Base-by-base conservation (phyloP, 257 asterid genomes). In the Linaria vulgaris region DNA sequence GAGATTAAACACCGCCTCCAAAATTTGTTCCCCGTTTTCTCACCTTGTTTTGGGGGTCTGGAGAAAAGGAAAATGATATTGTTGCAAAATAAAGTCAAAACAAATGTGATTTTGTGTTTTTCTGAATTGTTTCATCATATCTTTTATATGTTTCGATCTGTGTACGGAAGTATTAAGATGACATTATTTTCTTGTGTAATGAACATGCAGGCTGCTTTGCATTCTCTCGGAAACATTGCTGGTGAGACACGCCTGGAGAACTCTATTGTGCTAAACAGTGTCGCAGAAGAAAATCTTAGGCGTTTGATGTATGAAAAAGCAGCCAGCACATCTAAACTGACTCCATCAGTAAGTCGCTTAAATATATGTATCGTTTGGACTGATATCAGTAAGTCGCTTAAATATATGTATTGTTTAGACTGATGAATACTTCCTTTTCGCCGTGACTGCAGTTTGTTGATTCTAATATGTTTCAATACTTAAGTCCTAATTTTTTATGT, bases 171-270 rank as follows among this genome's bases (percentile, higher is more conserved):
- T 37, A 17, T 23, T 27, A 34, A 57, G 41, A 37, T 38, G 23
- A 31, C 31, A 27, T 19, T 12, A 25, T 24, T 55, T 31, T 55
- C 24, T 53, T 55, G 5, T 14, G 43, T 6, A 27, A 67, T 73
- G 72, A 61, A 59, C 17, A 59, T 22, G 58, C 80, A 92, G 99
- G 95, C 96, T 72, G 97, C 97, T 61, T 67, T 90, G 84, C 96
- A 94, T 74, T 84, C 96, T 61, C 90, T 90, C 59, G 97, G 81
- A 27, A 85, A 82, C 82, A 84, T 87, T 73, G 80, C 71, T 45
- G 99, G 99, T 56, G 99, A 94, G 82, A 63, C 86, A 72, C 91
- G 95, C 6, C 9, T 63, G 30, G 88, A 59, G 37, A 79, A 67
- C 61, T 72, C 70, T 51, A 68, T 70, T 64, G 52, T 90, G 64